These are phyloP conservation scores for Alopecurus myosuroides DNA, from an alignment of 176 grass and related monocot genomes.

Conservation along the genomic window DNA sequence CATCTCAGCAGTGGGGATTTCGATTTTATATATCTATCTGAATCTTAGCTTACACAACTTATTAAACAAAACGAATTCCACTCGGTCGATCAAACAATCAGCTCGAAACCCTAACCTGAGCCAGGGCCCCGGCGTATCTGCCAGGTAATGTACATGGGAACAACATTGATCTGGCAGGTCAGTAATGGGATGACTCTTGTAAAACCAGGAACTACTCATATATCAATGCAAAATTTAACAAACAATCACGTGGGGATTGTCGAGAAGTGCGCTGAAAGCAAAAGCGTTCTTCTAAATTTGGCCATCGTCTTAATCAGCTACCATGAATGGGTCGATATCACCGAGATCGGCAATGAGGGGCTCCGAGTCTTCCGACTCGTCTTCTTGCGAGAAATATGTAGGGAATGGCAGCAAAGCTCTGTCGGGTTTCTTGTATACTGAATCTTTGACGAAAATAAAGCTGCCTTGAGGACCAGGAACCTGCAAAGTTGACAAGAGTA, in stretches of 20 bases:
- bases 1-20: not conserved
- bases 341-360: conserved; percentile 67
- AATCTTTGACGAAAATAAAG: conserved; percentile 92
- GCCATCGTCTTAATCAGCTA: conserved; percentile 47
- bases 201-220: conserved; percentile 13
- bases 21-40: conserved; percentile 34
- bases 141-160: conserved; percentile 45
- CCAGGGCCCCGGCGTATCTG: conserved; percentile 19
- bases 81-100: conserved; percentile 36
- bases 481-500: conserved; percentile 36
- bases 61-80: conserved; percentile 29
- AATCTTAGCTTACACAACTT: conserved; percentile 34
- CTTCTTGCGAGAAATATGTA: conserved; percentile 71
- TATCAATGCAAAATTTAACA: conserved; percentile 31
- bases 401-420: conserved; percentile 72
- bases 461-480: conserved; percentile 94
- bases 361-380: conserved; percentile 46
- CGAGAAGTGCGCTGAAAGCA: conserved; percentile 18
- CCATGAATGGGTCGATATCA: conserved; percentile 84
- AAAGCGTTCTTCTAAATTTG: not conserved
- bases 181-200: conserved; percentile 10
- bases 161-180: conserved; percentile 34
- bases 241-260: conserved; percentile 1
- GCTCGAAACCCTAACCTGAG: conserved; percentile 25
- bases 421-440: conserved; percentile 87